A percentile compares a stretch with the other conserved stretches of the same genome.
Evolutionary conservation across 768 basidiomycete species (phyloP).

Genomic region (Tubosaeta sp.): DNA sequence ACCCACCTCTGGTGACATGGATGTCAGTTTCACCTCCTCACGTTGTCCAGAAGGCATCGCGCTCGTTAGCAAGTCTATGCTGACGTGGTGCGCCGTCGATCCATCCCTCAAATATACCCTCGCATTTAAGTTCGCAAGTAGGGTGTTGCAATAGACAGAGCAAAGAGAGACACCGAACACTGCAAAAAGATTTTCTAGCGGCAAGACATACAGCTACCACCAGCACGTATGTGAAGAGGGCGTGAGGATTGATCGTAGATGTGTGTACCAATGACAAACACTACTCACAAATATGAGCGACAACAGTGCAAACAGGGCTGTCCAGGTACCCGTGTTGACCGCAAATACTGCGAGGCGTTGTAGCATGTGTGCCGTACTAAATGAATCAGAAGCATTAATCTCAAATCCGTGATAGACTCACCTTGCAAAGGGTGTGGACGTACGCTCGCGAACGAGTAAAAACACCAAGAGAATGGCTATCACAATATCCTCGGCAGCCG

Average conservation of each 20-base stretch:
- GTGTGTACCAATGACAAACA: neutral
- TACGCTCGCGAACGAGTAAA: neutral
- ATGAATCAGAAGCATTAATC: neutral
- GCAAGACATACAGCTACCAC: neutral
- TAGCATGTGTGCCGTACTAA: neutral
- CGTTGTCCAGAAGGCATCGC: neutral
- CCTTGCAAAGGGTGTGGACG: neutral
- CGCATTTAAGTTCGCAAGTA: neutral
- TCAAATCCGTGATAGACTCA: neutral
- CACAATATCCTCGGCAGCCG: neutral
- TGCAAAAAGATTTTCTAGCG: neutral
- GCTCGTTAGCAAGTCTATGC: neutral
- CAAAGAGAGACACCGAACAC: neutral
- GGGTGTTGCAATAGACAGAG: neutral
- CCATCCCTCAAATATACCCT: neutral
- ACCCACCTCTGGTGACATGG: neutral
- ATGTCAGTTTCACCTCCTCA: neutral
- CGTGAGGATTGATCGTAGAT: neutral
- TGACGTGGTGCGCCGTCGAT: neutral
- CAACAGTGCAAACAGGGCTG: conserved; percentile 47
- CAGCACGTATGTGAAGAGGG: neutral
- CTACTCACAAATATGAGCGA: neutral
- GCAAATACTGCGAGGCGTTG: conserved; percentile 1
- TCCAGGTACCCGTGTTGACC: conserved; percentile 35
- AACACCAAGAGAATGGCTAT: neutral